A percentile compares a stretch with the other conserved stretches of the same genome.
These are phyloP conservation scores for Dendryphion nanum DNA, from an alignment of 2,329 filamentous ascomycete species.

Conservation along the genomic window DNA sequence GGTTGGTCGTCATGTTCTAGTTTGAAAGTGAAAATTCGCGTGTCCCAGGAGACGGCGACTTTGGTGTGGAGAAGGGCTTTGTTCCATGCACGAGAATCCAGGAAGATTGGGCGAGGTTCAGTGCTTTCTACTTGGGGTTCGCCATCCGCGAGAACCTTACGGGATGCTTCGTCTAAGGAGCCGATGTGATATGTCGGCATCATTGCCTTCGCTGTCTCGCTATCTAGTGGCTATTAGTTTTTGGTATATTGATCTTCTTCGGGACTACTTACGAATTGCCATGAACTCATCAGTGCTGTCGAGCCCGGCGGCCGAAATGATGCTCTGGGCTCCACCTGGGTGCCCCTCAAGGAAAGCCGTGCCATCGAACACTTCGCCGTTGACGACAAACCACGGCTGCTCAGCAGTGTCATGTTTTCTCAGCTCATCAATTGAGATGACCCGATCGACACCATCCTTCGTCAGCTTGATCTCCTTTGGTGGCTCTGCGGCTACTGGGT, in stretches of 20 bases:
- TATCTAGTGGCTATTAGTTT: constrained; percentile 57
- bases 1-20: constrained; percentile 69
- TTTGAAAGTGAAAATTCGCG: constrained; percentile 76
- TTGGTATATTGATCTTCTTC: not conserved
- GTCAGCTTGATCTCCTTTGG: constrained; percentile 74
- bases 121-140: constrained; percentile 43
- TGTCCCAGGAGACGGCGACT: constrained; percentile 70
- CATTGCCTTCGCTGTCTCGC: constrained; percentile 88
- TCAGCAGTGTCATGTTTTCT: constrained; percentile 63
- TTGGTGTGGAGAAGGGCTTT: constrained; percentile 69
- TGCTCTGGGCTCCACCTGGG: constrained; percentile 83
- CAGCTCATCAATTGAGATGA: constrained; percentile 70
- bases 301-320: constrained; percentile 75
- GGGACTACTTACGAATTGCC: constrained; percentile 69
- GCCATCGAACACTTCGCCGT: constrained; percentile 86
- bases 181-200: constrained; percentile 85
- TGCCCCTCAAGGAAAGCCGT: constrained; percentile 77
- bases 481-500: constrained; percentile 46
- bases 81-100: constrained; percentile 71
- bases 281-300: constrained; percentile 88
- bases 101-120: constrained; percentile 60
- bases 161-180: constrained; percentile 63
- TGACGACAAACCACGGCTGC: constrained; percentile 82
- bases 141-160: constrained; percentile 52
- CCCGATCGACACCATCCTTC: constrained; percentile 61